Evolutionary conservation across 2,329 filamentous ascomycete species (phyloP).

Genomic region (Pseudodiploospora longispora): DNA sequence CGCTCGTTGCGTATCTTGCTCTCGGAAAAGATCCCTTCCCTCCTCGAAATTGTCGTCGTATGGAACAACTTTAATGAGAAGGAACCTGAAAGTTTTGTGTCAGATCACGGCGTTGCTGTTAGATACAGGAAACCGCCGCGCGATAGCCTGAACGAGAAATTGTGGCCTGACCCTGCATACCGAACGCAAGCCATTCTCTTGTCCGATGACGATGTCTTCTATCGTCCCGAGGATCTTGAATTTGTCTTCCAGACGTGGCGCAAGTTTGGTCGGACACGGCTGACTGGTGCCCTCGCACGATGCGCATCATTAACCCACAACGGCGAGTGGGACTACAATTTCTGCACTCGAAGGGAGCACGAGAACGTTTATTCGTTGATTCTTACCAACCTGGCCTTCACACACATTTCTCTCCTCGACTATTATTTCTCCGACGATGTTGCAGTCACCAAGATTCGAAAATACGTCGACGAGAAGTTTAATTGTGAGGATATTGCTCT

Average conservation of each 20-base stretch:
- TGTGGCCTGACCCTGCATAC: conserved; percentile 27
- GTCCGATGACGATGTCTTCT: conserved; percentile 32
- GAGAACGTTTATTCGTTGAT: conserved; percentile 27
- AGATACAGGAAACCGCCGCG: conserved; percentile 23
- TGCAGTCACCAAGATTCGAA: conserved; percentile 22
- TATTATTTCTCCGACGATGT: conserved; percentile 28
- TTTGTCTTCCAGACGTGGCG: conserved; percentile 34
- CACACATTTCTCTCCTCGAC: conserved; percentile 29
- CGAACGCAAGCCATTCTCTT: conserved; percentile 31
- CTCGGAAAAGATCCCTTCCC: conserved; percentile 23
- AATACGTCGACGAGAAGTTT: conserved; percentile 29
- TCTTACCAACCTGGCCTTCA: conserved; percentile 29
- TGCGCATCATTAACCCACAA: conserved; percentile 20
- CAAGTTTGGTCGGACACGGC: conserved; percentile 25
- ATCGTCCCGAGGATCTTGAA: conserved; percentile 28
- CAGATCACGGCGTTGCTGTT: conserved; percentile 22
- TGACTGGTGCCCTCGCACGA: conserved; percentile 28
- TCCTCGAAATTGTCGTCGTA: conserved; percentile 28
- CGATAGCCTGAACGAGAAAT: conserved; percentile 31
- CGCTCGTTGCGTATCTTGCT: conserved; percentile 21
- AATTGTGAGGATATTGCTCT: conserved; percentile 35
- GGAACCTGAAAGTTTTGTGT: conserved; percentile 20
- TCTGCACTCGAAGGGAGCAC: conserved; percentile 20
- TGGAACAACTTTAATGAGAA: conserved; percentile 28
- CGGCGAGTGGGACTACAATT: conserved; percentile 23